Conservation (phyloP, 495 filamentous ascomycete species). For the Penicillium dipodomyicola region DNA sequence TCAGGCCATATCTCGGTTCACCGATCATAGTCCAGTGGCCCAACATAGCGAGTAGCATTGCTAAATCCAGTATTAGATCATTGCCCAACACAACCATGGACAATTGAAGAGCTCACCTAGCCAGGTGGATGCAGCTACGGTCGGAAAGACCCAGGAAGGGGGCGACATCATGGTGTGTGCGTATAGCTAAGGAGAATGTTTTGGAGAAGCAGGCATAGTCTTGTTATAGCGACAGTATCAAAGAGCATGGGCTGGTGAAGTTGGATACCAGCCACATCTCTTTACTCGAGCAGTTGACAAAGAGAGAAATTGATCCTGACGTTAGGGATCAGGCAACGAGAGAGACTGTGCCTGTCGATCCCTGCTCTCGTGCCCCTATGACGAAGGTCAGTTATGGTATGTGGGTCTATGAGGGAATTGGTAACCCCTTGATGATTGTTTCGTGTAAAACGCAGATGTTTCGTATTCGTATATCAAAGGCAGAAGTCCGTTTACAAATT, state of each 20-base stretch:
- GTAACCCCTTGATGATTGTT: constrained; percentile 5
- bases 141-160: constrained; percentile 14
- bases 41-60: constrained; percentile 19
- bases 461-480: constrained; percentile 6
- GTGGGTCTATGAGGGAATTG: constrained; percentile 11
- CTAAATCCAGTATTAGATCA: constrained; percentile 11
- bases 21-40: constrained; percentile 22
- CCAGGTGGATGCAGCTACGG: constrained; percentile 11
- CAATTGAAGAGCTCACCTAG: constrained; percentile 5
- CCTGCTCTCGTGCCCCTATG: constrained; percentile 6
- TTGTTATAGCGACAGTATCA: constrained; percentile 3
- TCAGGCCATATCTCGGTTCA: constrained; percentile 19
- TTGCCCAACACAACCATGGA: neutral
- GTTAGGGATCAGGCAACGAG: constrained; percentile 5
- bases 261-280: constrained; percentile 16
- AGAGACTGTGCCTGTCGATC: constrained; percentile 14
- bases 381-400: constrained; percentile 10
- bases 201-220: constrained; percentile 5
- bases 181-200: constrained; percentile 4
- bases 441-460: constrained; percentile 11
- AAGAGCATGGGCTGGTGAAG: constrained; percentile 11
- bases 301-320: constrained; percentile 11
- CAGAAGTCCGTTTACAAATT: neutral
- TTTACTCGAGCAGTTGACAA: constrained; percentile 6
- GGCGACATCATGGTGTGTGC: neutral